A percentile compares a stretch with the other conserved stretches of the same genome.
phyloP scores from a whole-genome alignment of 208 protist species.

The Trypanosoma caninum region DNA sequence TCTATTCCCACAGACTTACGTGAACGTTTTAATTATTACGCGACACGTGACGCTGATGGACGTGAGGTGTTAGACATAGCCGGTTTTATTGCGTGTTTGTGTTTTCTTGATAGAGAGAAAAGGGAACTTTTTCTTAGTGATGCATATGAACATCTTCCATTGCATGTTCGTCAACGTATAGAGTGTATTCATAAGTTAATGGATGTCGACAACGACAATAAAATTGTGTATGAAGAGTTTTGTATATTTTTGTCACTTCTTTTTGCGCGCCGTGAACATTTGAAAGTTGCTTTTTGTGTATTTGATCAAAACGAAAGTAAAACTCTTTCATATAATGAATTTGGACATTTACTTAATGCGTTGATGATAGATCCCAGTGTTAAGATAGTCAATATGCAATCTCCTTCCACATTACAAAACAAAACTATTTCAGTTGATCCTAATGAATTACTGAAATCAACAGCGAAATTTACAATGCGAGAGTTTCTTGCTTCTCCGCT shows the following conservation, averaged over 20 bases:
- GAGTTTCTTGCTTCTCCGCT: conserved; percentile 5
- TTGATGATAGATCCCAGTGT: conserved; percentile 72
- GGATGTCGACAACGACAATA: conserved; percentile 44
- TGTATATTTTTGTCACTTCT: conserved; percentile 69
- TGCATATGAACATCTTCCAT: background rate
- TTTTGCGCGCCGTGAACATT: conserved; percentile 31
- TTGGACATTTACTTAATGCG: conserved; percentile 49
- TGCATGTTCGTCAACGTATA: conserved; percentile 1
- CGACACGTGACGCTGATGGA: conserved; percentile 1
- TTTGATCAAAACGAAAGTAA: conserved; percentile 49
- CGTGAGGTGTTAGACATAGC: conserved; percentile 2
- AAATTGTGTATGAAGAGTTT: conserved; percentile 63
- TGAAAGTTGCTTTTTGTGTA: conserved; percentile 51
- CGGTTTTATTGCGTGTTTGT: conserved; percentile 22
- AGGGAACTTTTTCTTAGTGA: background rate
- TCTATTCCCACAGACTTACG: background rate
- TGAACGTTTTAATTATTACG: conserved; percentile 13
- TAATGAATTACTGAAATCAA: background rate
- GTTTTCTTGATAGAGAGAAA: conserved; percentile 17
- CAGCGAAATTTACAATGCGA: background rate
- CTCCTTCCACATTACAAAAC: background rate
- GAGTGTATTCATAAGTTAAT: conserved; percentile 39
- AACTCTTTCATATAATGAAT: conserved; percentile 41
- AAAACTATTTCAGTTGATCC: background rate
- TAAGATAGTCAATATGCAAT: conserved; percentile 29